These are phyloP conservation scores for Sporothrix brunneoviolacea DNA, from an alignment of 2,329 filamentous ascomycete species.

Conservation along the genomic window DNA sequence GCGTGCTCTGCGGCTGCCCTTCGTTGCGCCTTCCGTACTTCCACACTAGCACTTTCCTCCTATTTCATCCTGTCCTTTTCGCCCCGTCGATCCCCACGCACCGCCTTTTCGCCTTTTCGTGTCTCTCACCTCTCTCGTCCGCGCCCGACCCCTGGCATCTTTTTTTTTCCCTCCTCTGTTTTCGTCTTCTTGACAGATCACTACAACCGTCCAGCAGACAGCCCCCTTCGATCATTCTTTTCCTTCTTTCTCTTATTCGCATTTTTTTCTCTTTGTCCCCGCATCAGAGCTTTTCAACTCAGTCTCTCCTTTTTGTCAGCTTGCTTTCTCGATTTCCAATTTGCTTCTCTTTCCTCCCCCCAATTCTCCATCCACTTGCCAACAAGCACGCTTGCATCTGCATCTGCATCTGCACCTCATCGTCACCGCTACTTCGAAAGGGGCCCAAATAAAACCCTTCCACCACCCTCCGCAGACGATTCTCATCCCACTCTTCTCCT, in stretches of 20 bases:
- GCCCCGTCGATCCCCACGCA: constrained; percentile 9
- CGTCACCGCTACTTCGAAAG: constrained; percentile 14
- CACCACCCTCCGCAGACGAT: neutral
- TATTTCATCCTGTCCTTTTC: neutral
- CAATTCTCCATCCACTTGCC: neutral
- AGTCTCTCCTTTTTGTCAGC: too few relatives aligned
- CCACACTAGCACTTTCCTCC: constrained; percentile 1
- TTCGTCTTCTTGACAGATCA: constrained; percentile 1
- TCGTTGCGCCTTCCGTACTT: constrained; percentile 2
- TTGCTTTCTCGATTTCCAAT: neutral
- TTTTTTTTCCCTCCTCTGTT: neutral
- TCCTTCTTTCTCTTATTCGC: neutral
- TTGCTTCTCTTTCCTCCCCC: neutral
- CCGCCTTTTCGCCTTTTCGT: neutral
- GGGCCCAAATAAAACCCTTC: constrained; percentile 3
- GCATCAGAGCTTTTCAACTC: too few relatives aligned
- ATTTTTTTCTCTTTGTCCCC: neutral
- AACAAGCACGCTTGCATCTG: neutral
- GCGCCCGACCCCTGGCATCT: constrained; percentile 1
- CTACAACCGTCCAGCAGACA: neutral
- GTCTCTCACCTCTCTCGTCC: constrained; percentile 2
- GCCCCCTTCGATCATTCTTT: neutral
- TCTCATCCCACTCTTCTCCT: neutral
- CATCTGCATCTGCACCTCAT: constrained; percentile 7
- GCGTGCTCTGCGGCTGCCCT: too few relatives aligned